These are phyloP conservation scores for Metschnikowia santaceciliae DNA, from an alignment of 805 yeast genomes.

Conservation along the genomic window DNA sequence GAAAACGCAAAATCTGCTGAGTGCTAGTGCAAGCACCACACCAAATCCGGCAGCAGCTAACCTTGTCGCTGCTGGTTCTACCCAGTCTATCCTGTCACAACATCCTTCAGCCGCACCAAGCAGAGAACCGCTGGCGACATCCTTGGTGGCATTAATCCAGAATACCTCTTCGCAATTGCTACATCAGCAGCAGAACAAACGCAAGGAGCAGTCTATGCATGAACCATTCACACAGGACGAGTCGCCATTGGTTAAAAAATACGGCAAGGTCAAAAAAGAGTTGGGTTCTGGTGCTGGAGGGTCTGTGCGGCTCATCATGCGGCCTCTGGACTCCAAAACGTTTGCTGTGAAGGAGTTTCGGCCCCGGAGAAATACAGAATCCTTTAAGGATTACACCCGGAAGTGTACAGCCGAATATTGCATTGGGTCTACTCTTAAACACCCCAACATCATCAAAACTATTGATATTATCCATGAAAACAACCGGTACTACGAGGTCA, in stretches of 20 bases:
- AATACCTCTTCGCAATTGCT: conserved; percentile 17
- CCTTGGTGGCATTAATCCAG: conserved; percentile 17
- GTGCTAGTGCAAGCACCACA: not conserved
- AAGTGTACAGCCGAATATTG: conserved; percentile 88
- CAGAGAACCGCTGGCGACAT: conserved; percentile 18
- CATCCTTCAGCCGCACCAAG: conserved; percentile 4
- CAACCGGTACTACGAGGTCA: conserved; percentile 76
- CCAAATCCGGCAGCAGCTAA: not conserved
- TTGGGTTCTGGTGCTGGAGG: conserved; percentile 90
- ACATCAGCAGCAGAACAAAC: conserved; percentile 22
- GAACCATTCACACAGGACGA: conserved; percentile 22
- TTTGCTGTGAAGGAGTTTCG: conserved; percentile 85
- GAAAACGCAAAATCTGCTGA: conserved; percentile 4
- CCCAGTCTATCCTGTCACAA: not conserved
- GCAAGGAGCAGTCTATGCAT: conserved; percentile 10
- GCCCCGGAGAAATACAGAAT: conserved; percentile 64
- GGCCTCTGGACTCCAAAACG: conserved; percentile 65
- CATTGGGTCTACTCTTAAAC: conserved; percentile 77
- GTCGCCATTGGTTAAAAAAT: conserved; percentile 42
- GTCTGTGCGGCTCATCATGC: conserved; percentile 64
- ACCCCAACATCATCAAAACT: conserved; percentile 76
- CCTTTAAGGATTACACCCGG: conserved; percentile 73
- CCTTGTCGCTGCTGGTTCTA: not conserved
- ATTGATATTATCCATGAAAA: conserved; percentile 69
- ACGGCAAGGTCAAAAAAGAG: conserved; percentile 70